Conservation (phyloP, 2,329 filamentous ascomycete species). For the Ophiostoma perfectum region DNA sequence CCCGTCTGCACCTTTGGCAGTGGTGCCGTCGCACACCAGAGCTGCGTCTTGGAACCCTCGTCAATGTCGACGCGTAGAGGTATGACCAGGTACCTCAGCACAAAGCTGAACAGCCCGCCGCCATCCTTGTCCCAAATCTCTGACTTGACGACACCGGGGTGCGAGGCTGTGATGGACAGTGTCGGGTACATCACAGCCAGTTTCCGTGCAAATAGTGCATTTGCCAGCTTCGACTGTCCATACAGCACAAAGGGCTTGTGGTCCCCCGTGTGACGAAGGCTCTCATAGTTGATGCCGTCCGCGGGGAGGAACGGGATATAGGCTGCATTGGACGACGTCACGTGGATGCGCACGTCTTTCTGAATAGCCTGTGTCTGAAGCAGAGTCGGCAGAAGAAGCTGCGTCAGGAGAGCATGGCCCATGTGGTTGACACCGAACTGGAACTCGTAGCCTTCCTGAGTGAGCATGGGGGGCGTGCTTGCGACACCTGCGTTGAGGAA, state of each 20-base stretch:
- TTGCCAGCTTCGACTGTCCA: conserved; percentile 36
- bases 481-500: conserved; percentile 45
- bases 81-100: conserved; percentile 24
- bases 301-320: conserved; percentile 1
- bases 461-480: conserved; percentile 33
- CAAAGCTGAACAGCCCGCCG: background rate
- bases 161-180: conserved; percentile 27
- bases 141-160: conserved; percentile 17
- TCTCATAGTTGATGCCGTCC: background rate
- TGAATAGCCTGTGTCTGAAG: conserved; percentile 17
- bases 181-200: conserved; percentile 31
- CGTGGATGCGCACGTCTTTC: conserved; percentile 12
- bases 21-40: conserved; percentile 38
- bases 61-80: conserved; percentile 21
- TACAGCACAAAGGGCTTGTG: conserved; percentile 37
- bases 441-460: conserved; percentile 42
- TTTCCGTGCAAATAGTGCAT: conserved; percentile 32
- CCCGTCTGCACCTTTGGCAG: conserved; percentile 32
- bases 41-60: conserved; percentile 38
- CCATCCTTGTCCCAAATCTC: conserved; percentile 13
- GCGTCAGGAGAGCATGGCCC: conserved; percentile 41
- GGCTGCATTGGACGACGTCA: conserved; percentile 2
- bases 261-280: conserved; percentile 24
- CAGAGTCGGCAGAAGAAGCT: conserved; percentile 33
- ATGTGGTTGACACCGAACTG: conserved; percentile 46